phyloP scores from a whole-genome alignment of 2,329 filamentous ascomycete species.

The Malbranchea cinnamomea region DNA sequence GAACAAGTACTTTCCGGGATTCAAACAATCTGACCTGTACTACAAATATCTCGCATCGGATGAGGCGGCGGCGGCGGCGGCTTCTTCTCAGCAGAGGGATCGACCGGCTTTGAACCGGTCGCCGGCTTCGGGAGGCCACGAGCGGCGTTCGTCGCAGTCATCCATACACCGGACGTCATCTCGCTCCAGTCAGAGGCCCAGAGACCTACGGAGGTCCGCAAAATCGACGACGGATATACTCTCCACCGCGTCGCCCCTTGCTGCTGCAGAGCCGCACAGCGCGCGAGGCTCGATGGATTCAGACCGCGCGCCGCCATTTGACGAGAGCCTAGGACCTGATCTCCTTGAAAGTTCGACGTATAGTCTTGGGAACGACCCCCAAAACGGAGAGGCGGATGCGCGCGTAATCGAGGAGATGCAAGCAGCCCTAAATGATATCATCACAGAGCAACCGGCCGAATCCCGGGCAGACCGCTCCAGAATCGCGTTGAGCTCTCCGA shows the following conservation, averaged over 20 bases:
- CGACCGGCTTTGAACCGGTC: constrained; percentile 4
- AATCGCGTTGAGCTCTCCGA: constrained; percentile 20
- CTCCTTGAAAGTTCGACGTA: constrained; percentile 61
- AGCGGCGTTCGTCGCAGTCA: constrained; percentile 26
- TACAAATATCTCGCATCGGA: constrained; percentile 92
- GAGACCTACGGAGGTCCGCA: constrained; percentile 43
- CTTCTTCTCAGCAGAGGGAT: constrained; percentile 10
- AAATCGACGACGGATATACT: constrained; percentile 47
- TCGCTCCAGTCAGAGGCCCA: constrained; percentile 28
- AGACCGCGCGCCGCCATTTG: constrained; percentile 49
- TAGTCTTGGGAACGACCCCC: constrained; percentile 61
- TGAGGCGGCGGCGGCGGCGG: constrained; percentile 35
- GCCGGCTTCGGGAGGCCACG: constrained; percentile 15
- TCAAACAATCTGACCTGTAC: constrained; percentile 85
- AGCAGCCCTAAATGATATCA: constrained; percentile 77
- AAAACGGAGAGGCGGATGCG: constrained; percentile 34
- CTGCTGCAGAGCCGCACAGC: constrained; percentile 28
- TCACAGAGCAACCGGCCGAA: constrained; percentile 49
- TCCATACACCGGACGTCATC: constrained; percentile 34
- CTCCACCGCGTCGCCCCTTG: constrained; percentile 11
- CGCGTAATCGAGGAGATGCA: constrained; percentile 87
- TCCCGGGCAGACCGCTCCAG: constrained; percentile 22
- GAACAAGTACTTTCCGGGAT: constrained; percentile 61
- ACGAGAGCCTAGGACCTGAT: constrained; percentile 61
- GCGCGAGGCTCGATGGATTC: constrained; percentile 59